These are phyloP conservation scores for Mollisia scopiformis DNA, from an alignment of 2,329 filamentous ascomycete genomes.

Conservation along the genomic window DNA sequence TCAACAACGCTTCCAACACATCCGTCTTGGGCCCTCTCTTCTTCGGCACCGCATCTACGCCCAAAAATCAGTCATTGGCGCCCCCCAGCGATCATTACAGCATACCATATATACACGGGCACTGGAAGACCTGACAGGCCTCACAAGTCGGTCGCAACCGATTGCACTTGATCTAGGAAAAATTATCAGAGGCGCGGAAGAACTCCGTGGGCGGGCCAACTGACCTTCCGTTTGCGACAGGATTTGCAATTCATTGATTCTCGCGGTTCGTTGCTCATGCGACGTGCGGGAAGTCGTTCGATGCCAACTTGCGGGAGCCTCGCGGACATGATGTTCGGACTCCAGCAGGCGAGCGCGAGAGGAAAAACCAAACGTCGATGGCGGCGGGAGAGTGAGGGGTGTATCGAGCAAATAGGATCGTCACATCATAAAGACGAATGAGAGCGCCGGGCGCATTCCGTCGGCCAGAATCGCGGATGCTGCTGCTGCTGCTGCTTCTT, in stretches of 20 bases:
- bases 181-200: constrained; percentile 26
- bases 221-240: constrained; percentile 87
- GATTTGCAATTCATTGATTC: constrained; percentile 97
- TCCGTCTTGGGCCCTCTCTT: constrained; percentile 91
- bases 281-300: constrained; percentile 37
- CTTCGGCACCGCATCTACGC: constrained; percentile 81
- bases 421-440: constrained; percentile 33
- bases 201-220: constrained; percentile 28
- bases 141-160: constrained; percentile 82
- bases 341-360: constrained; percentile 4
- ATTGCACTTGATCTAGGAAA: constrained; percentile 86
- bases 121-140: constrained; percentile 87
- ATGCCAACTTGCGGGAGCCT: constrained; percentile 39
- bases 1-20: constrained; percentile 80
- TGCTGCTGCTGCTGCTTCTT: background rate
- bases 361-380: constrained; percentile 11
- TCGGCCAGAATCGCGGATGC: background rate
- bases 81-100: constrained; percentile 45
- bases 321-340: constrained; percentile 36
- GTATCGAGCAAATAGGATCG: constrained; percentile 23
- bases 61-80: constrained; percentile 4
- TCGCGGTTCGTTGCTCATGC: constrained; percentile 60
- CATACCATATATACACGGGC: constrained; percentile 85
- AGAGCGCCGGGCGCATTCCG: constrained; percentile 18
- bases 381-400: constrained; percentile 6